A percentile compares a stretch with the other conserved stretches of the same genome.
Evolutionary conservation across 345 rosid genomes (phyloP).

Genomic region (Brassica cretica): DNA sequence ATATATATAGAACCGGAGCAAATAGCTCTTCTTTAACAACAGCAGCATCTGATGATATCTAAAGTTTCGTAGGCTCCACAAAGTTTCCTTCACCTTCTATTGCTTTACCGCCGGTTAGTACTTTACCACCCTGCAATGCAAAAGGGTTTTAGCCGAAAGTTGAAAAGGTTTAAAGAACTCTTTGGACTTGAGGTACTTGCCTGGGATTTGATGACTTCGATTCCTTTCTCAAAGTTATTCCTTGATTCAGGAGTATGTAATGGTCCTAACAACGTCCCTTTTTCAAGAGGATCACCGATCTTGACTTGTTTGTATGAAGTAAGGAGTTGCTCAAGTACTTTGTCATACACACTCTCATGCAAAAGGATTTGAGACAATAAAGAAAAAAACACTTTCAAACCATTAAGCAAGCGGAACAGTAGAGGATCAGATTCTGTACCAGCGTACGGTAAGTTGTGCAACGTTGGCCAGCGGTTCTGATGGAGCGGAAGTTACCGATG

Average conservation of each 20-base stretch:
- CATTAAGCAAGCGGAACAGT: conserved; percentile 3
- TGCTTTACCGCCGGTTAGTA: conserved; percentile 75
- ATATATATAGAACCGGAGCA: conserved; percentile 84
- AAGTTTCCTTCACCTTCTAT: conserved; percentile 79
- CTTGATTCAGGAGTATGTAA: conserved; percentile 72
- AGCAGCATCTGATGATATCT: conserved; percentile 66
- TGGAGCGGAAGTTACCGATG: no score
- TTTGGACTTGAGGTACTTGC: conserved; percentile 38
- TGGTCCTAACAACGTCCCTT: conserved; percentile 85
- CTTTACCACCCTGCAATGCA: conserved; percentile 74
- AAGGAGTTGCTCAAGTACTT: conserved; percentile 69
- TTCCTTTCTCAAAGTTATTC: conserved; percentile 78
- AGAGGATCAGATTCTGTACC: conserved; percentile 46
- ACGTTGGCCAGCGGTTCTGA: conserved; percentile 84
- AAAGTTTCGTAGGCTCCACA: conserved; percentile 91
- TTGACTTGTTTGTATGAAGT: conserved; percentile 83
- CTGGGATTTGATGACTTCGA: conserved; percentile 82
- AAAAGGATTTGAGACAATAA: conserved; percentile 51
- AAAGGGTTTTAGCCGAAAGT: no score
- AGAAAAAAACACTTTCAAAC: conserved; percentile 8
- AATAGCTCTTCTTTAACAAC: conserved; percentile 88
- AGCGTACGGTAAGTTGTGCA: conserved; percentile 99
- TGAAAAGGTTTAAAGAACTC: no score
- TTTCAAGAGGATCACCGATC: conserved; percentile 85
- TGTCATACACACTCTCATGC: conserved; percentile 77